phyloP scores from a whole-genome alignment of 2,329 filamentous ascomycete genomes.

The Fusarium begoniae region DNA sequence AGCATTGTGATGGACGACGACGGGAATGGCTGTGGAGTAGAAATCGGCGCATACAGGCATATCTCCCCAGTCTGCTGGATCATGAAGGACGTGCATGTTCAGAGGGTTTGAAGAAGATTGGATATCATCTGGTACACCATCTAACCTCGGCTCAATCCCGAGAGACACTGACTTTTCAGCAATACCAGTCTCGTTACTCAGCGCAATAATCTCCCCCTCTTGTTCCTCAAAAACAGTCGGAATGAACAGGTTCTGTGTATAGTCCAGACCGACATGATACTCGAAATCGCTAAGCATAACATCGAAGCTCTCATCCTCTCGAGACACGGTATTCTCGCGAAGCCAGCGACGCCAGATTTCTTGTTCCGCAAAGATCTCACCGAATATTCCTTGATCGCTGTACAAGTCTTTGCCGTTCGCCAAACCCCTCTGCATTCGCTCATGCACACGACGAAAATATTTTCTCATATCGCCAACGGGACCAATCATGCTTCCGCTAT shows the following conservation, averaged over 20 bases:
- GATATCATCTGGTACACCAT: constrained; percentile 21
- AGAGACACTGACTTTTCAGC: constrained; percentile 1
- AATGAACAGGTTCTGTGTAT: constrained; percentile 26
- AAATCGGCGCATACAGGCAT: constrained; percentile 32
- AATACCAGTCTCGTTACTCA: constrained; percentile 24
- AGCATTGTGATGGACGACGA: constrained; percentile 34
- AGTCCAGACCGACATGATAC: constrained; percentile 36
- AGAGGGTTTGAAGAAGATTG: not conserved
- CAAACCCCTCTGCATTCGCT: constrained; percentile 28
- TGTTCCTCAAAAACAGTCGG: constrained; percentile 33
- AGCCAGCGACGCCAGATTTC: constrained; percentile 30
- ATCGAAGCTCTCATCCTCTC: not conserved
- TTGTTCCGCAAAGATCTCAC: constrained; percentile 42
- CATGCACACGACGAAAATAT: constrained; percentile 34
- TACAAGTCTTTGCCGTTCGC: constrained; percentile 7
- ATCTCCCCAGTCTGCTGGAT: constrained; percentile 23
- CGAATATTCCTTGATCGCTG: constrained; percentile 44
- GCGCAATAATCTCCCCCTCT: constrained; percentile 22
- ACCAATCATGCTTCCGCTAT: constrained; percentile 43
- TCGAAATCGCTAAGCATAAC: constrained; percentile 25
- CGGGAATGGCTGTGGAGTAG: constrained; percentile 31
- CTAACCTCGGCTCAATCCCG: not conserved
- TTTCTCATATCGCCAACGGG: constrained; percentile 34
- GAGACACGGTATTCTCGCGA: rapidly evolving
- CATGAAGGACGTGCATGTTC: rapidly evolving